Evolutionary conservation across 495 filamentous ascomycete genomes (phyloP), one percentile per base, ranked within the genome.

Genomic region (Xylaria sp.): DNA sequence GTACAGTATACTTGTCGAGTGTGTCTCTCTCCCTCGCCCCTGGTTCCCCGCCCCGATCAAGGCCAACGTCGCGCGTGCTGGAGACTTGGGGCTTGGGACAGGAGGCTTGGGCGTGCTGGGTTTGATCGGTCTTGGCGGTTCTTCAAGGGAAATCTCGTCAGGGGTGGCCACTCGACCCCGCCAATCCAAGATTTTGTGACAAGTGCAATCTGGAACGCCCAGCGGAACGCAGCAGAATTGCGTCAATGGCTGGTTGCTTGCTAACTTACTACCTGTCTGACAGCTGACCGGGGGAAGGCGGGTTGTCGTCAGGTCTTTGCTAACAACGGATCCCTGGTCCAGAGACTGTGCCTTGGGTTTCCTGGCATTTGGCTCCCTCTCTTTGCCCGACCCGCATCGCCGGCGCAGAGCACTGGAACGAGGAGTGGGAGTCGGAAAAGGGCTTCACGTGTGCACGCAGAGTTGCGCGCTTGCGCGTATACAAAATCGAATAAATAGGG

Each of bases 401-500:
- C 21, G 17, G 33, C 64, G n/a, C 48, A 40, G n/a, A 53, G 31
- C 11, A 50, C 21, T 19, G 44, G 15, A 41, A n/a, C 33, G 11
- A 58, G 35, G 21, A 61, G 37, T 44, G 59, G 21, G 24, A 19
- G 24, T 33, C 15, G 53, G 21, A 21, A 19, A 61, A n/a, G 40
- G 19, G 29, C n/a, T 29, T 14, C 5, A 7, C 37, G 15, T 37
- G 12, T 35, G 35, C 33, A 40, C 17, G 9, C 37, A 69, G n/a
- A 26, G 48, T 53, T 59, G 61, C 61, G 69, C 69, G 26, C 40
- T 71, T 66, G 58, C 26, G 61, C 69, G 40, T 19, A 31, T 26
- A 17, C 35, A 33, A 46, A 33, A 48, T 0, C 2, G 29, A 50
- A 59, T 77, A 71, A 76, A 76, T 61, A 71, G 71, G 50, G 29